Conservation (phyloP, 2,329 filamentous ascomycete species). For the Scedosporium boydii region DNA sequence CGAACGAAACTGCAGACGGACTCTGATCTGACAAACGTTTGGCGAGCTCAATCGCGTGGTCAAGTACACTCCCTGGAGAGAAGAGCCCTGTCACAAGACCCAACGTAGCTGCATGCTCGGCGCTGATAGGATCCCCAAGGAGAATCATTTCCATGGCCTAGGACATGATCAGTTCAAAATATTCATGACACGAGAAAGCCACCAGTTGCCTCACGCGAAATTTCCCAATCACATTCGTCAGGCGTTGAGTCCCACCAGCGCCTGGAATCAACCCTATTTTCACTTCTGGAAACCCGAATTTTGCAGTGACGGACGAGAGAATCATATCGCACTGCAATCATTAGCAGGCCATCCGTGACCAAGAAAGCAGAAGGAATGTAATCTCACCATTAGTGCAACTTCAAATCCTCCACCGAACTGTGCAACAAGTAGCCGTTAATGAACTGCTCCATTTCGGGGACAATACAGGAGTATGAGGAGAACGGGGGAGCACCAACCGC, state of each 20-base stretch:
- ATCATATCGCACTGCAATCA: conserved; percentile 27
- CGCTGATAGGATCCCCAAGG: conserved; percentile 7
- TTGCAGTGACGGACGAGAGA: conserved; percentile 22
- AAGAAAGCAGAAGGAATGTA: not conserved
- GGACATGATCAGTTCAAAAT: not conserved
- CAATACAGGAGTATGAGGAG: not conserved
- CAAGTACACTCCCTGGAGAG: conserved; percentile 4
- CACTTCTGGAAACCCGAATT: conserved; percentile 30
- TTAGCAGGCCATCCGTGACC: not conserved
- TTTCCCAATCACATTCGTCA: conserved; percentile 30
- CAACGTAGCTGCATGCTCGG: conserved; percentile 1
- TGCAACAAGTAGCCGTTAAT: not conserved
- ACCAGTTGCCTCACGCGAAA: conserved; percentile 21
- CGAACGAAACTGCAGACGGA: not conserved
- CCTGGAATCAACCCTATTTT: conserved; percentile 30
- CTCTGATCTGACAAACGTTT: not conserved
- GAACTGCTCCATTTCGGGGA: not conserved
- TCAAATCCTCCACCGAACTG: conserved; percentile 42
- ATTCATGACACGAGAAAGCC: too few relatives aligned
- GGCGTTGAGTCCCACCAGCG: conserved; percentile 29
- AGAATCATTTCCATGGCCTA: conserved; percentile 12
- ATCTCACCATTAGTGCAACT: conserved; percentile 33
- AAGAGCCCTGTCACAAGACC: conserved; percentile 7
- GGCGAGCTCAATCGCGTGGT: not conserved
- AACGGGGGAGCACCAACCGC: conserved; percentile 27